Base-by-base conservation (phyloP, 768 basidiomycete species). In the Leccinum disarticulatum region DNA sequence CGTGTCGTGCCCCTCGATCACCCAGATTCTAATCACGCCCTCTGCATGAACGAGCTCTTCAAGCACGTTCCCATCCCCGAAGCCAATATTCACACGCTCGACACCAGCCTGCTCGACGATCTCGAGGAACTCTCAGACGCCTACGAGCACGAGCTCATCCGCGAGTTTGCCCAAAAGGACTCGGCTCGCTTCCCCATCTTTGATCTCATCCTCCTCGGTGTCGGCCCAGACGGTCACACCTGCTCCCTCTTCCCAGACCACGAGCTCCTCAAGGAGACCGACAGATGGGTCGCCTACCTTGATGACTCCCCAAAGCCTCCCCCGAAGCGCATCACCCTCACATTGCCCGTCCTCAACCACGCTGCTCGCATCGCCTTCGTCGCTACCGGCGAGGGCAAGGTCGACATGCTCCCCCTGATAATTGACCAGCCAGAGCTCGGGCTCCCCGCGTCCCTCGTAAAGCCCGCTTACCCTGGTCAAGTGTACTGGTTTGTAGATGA, bases 171-270 rank as follows among this genome's bases (percentile, higher is more conserved):
- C 0, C 87, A 89, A 70, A 91, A 87, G 71, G 93, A 98, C 72
- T 81, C 94, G 5, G 96, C 96, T 17, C 88, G 95, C 61, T 98
- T 98, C 83, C 97, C 97, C 62, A 81, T 97, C 54, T 98, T 99
- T 74, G 97, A 99, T 73, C 86, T 99, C 71, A 90, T 98, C 77
- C 85, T 99, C 48, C 88, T 99, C 54, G 97, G 97, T 52, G 87
- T 95, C 83, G 97, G 97, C 31, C 92, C 91, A 6, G 97, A 98
- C 72, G 96, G 97, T n/a, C 97, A 99, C 80, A 98, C 96, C 46
- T 94, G 90, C 61, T 95, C 92, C 7, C 87, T 99, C 65, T 99
- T 99, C 85, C 97, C 97, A 9, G 90, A 82, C n/a, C 96, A 98
- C 70, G 76, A 74, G 38, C 82, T 98, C 41, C 83, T 99, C 52